These are phyloP conservation scores for Fusarium torulosum DNA, from an alignment of 2,329 filamentous ascomycete genomes.

Conservation along the genomic window DNA sequence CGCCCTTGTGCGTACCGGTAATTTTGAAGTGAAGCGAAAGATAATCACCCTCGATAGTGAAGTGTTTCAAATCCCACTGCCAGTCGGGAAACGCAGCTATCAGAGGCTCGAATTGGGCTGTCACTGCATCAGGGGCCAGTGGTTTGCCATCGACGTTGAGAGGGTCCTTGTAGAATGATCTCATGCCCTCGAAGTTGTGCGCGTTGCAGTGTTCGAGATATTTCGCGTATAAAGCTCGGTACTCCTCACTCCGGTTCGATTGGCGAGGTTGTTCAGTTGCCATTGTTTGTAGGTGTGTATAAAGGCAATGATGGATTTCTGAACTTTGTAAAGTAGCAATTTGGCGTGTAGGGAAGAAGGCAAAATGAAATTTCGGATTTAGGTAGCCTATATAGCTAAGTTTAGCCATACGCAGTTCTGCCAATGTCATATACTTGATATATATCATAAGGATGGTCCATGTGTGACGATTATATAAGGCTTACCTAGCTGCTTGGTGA, in stretches of 20 bases:
- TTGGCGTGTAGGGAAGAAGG: rapidly evolving
- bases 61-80: constrained; percentile 12
- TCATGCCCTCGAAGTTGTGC: constrained; percentile 10
- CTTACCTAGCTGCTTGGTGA: constrained; percentile 8
- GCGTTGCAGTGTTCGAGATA: constrained; percentile 23
- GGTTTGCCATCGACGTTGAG: constrained; percentile 12
- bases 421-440: not conserved
- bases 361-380: not conserved
- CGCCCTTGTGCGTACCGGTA: constrained; percentile 2
- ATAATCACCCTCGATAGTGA: constrained; percentile 2
- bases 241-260: not conserved
- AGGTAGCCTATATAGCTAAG: not conserved
- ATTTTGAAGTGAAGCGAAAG: constrained; percentile 16
- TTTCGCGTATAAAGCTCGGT: constrained; percentile 1
- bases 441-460: not conserved
- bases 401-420: too few relatives aligned
- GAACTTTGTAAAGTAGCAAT: too few relatives aligned
- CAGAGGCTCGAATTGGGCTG: constrained; percentile 5
- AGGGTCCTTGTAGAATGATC: constrained; percentile 3
- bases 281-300: not conserved
- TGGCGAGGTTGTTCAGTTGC: not conserved
- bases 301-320: too few relatives aligned
- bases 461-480: not conserved
- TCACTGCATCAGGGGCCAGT: not conserved
- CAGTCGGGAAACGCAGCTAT: constrained; percentile 22